Conservation (phyloP, 495 filamentous ascomycete species). For the Lophiotrema nucula region DNA sequence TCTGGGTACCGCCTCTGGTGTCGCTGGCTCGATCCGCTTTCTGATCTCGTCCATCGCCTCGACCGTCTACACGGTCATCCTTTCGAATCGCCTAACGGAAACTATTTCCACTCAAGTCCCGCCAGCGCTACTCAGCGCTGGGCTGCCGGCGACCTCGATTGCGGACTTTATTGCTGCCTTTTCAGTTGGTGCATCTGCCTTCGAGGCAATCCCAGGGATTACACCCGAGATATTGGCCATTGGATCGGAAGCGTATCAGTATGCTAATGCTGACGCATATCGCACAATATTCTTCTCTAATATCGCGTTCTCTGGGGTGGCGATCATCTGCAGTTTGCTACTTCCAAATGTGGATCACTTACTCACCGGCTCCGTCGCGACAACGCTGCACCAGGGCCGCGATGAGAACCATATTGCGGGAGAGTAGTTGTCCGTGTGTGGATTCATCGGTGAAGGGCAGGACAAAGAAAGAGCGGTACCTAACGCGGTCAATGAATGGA, state of each 20-base stretch:
- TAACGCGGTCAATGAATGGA: too few species aligned
- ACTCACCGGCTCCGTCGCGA: conserved; percentile 9
- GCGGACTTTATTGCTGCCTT: conserved; percentile 25
- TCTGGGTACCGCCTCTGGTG: conserved; percentile 13
- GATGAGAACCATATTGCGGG: conserved; percentile 12
- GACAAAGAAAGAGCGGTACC: too few species aligned
- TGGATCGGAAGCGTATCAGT: conserved; percentile 22
- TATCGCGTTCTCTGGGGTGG: conserved; percentile 32
- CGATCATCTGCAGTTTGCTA: conserved; percentile 25
- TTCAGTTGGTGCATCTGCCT: conserved; percentile 14
- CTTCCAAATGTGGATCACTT: conserved; percentile 25
- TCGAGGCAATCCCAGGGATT: conserved; percentile 21
- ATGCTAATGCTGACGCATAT: conserved; percentile 32
- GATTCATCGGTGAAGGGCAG: too few species aligned
- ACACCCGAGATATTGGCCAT: conserved; percentile 17
- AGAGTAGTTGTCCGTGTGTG: too few species aligned
- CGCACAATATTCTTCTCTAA: conserved; percentile 28
- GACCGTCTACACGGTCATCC: conserved; percentile 17
- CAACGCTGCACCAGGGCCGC: conserved; percentile 17
- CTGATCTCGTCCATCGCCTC: conserved; percentile 17
- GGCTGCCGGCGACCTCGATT: conserved; percentile 22
- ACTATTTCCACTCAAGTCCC: conserved; percentile 19
- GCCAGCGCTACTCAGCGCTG: conserved; percentile 14
- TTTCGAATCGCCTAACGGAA: conserved; percentile 13
- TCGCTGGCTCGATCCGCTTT: conserved; percentile 24